Base-by-base conservation (phyloP, 208 protist species). In the Trypanosoma mega region DNA sequence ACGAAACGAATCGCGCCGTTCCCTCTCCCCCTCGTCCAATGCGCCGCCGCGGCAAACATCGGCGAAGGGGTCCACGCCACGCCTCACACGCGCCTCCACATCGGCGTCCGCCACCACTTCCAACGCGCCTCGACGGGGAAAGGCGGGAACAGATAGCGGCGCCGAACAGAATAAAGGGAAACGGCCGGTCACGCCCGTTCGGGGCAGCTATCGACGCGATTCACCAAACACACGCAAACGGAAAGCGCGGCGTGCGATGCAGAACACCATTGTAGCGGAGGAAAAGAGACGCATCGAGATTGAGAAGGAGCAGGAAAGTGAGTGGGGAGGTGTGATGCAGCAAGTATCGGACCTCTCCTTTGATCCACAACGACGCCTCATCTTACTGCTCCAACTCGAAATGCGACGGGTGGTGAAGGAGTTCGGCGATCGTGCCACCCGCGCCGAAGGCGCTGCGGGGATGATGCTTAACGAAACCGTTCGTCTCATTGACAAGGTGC, bases 321-420 rank as follows among this genome's bases (percentile, higher is more conserved):
- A 68, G 59, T 43, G 57, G 36, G 33, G 67, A 6, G 27, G 18
- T 27, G 44, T 84, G 12, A 65, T 77, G 39, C n/a, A 58, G 29
- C n/a, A 33, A 16, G 82, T 80, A 46, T 41, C 66, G 5, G 53
- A 74, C 47, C 24, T 46, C 6, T 74, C 70, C 16, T 75, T 76
- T 61, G 62, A 63, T 5, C 72, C 67, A 24, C 82, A 84, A 3
- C 47, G 66, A 58, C 63, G 60, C 2, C 54, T 78, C 29, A 66
- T 90, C 4, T 29, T 68, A 37, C 52, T 72, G 8, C 51, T 84
- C 20, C 30, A 78, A 37, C 18, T 61, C 8, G 36, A 66, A 33
- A 31, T 69, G 7, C 3, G 49, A 31, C 50, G 53, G 33, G 6
- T 76, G 9, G 48, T 51, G 29, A 14, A 20, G 37, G 67, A 74